phyloP scores from a whole-genome alignment of 2,329 filamentous ascomycete species.

The Lecanicillium sp. region DNA sequence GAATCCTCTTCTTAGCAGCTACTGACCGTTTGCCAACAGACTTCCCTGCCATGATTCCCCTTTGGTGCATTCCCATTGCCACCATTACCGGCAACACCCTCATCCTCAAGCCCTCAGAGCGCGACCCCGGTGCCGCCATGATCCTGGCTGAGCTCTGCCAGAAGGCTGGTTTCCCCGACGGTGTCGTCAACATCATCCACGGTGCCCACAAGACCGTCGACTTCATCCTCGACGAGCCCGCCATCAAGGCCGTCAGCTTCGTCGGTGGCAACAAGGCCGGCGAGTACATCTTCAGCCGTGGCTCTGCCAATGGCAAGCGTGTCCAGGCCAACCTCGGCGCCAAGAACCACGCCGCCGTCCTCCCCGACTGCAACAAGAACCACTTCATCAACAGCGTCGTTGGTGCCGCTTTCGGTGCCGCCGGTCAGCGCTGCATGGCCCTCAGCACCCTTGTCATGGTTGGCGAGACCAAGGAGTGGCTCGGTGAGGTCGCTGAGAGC shows the following conservation, averaged over 20 bases:
- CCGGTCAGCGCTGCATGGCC: conserved; percentile 82
- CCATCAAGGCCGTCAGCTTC: conserved; percentile 81
- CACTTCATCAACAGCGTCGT: conserved; percentile 78
- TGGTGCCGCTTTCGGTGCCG: conserved; percentile 77
- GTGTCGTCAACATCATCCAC: conserved; percentile 78
- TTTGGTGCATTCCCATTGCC: conserved; percentile 85
- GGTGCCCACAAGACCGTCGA: conserved; percentile 74
- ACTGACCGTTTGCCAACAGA: conserved; percentile 38
- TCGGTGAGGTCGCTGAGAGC: conserved; percentile 67
- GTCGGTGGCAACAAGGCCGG: conserved; percentile 83
- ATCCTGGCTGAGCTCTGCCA: conserved; percentile 73
- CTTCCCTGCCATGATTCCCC: conserved; percentile 86
- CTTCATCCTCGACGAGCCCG: conserved; percentile 78
- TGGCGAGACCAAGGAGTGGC: conserved; percentile 78
- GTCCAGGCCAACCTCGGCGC: conserved; percentile 82
- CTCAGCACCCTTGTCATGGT: conserved; percentile 77
- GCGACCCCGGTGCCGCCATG: conserved; percentile 78
- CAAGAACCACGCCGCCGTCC: conserved; percentile 80
- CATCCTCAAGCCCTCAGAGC: conserved; percentile 79
- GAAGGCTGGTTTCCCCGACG: conserved; percentile 74
- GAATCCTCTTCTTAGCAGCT: background rate
- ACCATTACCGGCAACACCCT: conserved; percentile 79
- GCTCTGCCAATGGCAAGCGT: conserved; percentile 78
- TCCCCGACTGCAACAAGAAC: conserved; percentile 86
- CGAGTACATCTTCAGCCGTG: conserved; percentile 76